Percentiles rank a stretch among this genome's conserved stretches.
Evolutionary conservation across 495 filamentous ascomycete genomes (phyloP).

Genomic region (Jackrogersella multiformis): DNA sequence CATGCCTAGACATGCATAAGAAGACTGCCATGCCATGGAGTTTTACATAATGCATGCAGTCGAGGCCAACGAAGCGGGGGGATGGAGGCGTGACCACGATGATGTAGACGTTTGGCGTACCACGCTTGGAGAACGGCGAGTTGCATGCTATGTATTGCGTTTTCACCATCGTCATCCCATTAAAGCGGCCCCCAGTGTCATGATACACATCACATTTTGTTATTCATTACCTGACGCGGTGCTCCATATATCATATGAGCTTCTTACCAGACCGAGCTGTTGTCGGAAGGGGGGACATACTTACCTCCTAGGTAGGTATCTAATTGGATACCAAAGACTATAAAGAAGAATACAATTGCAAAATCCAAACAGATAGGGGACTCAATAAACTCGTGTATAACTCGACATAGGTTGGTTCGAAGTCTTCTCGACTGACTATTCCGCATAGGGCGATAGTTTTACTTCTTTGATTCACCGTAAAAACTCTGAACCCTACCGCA

Average conservation of each 20-base stretch:
- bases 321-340: constrained; percentile 1
- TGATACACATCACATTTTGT: constrained; percentile 2
- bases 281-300: constrained; percentile 13
- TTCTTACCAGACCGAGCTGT: constrained; percentile 8
- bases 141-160: constrained; percentile 9
- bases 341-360: constrained; percentile 2
- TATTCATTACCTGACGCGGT: constrained; percentile 5
- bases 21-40: constrained; percentile 17
- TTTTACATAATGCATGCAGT: constrained; percentile 24
- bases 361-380: no score
- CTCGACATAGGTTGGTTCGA: neutral
- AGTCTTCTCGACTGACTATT: neutral
- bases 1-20: neutral
- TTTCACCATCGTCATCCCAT: constrained; percentile 5
- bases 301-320: no score
- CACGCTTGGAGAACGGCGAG: constrained; percentile 3
- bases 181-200: constrained; percentile 19
- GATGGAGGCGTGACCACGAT: constrained; percentile 35
- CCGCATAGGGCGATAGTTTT: constrained; percentile 2
- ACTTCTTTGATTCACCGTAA: constrained; percentile 23
- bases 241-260: neutral
- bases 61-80: constrained; percentile 28
- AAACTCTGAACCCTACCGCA: constrained; percentile 23
- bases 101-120: constrained; percentile 20
- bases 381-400: no score